These are phyloP conservation scores for Breynia disticha DNA, from an alignment of 441 rosid genomes.

Conservation along the genomic window DNA sequence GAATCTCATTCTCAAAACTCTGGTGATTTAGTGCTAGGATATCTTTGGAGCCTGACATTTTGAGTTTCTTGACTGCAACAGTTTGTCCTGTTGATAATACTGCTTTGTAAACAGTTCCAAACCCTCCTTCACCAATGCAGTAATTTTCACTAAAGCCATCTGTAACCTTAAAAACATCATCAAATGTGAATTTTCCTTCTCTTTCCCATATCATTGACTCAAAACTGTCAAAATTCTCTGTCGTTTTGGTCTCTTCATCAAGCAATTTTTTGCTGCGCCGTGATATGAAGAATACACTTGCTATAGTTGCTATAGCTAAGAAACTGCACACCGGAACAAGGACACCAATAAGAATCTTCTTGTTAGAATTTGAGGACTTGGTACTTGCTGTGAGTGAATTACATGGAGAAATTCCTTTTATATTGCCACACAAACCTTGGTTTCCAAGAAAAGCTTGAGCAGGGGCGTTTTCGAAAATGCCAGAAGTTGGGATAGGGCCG, in stretches of 20 bases:
- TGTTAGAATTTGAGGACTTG: conserved; percentile 19
- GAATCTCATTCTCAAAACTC: conserved; percentile 59
- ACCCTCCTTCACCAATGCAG: conserved; percentile 65
- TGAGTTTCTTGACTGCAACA: conserved; percentile 52
- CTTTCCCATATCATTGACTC: conserved; percentile 44
- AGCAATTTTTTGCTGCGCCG: conserved; percentile 11
- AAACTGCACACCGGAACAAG: conserved; percentile 32
- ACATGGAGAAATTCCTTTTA: conserved; percentile 37
- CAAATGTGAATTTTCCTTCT: conserved; percentile 48
- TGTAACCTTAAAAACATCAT: conserved; percentile 49
- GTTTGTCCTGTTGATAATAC: conserved; percentile 31
- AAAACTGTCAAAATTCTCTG: conserved; percentile 6
- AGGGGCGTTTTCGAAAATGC: conserved; percentile 33
- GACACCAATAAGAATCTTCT: conserved; percentile 28
- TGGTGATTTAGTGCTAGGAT: conserved; percentile 26
- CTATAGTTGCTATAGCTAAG: conserved; percentile 15
- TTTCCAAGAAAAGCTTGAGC: conserved; percentile 34
- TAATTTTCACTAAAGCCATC: conserved; percentile 36
- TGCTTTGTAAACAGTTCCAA: conserved; percentile 58
- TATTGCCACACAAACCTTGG: conserved; percentile 49
- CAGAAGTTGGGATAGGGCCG: conserved; percentile 37
- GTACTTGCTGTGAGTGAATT: not conserved
- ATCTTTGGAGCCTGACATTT: conserved; percentile 27
- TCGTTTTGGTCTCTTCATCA: conserved; percentile 28
- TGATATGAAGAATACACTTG: conserved; percentile 8